Conservation (phyloP, 2,329 filamentous ascomycete genomes). For the Madurella fahalii region DNA sequence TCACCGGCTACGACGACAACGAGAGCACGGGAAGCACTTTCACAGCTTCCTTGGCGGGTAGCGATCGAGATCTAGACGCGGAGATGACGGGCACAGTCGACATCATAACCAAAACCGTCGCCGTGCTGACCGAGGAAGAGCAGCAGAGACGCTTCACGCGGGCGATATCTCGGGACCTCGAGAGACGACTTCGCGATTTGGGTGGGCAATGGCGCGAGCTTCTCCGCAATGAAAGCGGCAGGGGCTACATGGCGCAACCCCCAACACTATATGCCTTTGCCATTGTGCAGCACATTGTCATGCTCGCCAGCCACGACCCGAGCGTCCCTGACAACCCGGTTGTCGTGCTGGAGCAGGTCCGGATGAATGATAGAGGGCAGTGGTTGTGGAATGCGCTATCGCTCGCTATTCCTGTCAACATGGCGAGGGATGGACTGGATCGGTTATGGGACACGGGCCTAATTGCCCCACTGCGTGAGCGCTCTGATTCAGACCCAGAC, state of each 20-base stretch:
- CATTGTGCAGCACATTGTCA: slow-evolving; percentile 47
- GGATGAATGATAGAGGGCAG: slow-evolving; percentile 30
- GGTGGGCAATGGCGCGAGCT: slow-evolving; percentile 18
- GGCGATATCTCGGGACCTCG: slow-evolving; percentile 15
- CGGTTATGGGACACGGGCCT: slow-evolving; percentile 13
- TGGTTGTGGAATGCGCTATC: slow-evolving; percentile 36
- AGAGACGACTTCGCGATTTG: slow-evolving; percentile 13
- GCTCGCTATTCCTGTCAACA: slow-evolving; percentile 34
- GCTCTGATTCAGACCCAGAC: slow-evolving; percentile 22
- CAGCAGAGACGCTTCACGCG: slow-evolving; percentile 11
- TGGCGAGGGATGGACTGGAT: slow-evolving; percentile 29
- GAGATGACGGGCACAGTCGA: neutral
- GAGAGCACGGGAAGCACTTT: neutral
- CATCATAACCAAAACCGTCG: neutral
- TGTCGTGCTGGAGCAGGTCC: slow-evolving; percentile 29
- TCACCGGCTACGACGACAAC: slow-evolving; percentile 3
- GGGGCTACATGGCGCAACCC: slow-evolving; percentile 18
- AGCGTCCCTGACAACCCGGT: slow-evolving; percentile 28
- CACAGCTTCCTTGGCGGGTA: neutral
- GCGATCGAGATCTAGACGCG: neutral
- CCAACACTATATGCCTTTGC: slow-evolving; percentile 40
- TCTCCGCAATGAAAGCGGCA: slow-evolving; percentile 13
- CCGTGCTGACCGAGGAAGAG: neutral
- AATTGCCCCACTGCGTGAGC: neutral
- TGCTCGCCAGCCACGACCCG: slow-evolving; percentile 42